Conservation (phyloP, 2,329 filamentous ascomycete species). For the Endocalyx cinctus region DNA sequence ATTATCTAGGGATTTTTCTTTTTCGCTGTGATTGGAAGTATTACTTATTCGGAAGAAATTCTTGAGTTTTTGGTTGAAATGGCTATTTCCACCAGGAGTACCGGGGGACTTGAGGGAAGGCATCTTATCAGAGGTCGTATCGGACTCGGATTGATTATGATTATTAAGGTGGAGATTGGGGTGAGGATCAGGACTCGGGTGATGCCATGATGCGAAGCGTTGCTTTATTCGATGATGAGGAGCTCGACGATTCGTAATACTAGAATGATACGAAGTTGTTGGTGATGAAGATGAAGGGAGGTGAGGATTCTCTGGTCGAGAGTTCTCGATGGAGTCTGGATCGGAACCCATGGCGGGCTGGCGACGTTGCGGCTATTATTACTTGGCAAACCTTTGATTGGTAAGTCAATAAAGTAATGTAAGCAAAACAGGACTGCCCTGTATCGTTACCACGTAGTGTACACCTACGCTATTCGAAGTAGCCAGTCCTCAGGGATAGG, state of each 20-base stretch:
- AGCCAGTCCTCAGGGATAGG: no score
- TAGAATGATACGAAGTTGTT: conserved; percentile 15
- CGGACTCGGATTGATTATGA: conserved; percentile 11
- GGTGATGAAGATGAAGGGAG: conserved; percentile 18
- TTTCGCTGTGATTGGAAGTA: conserved; percentile 33
- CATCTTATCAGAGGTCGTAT: conserved; percentile 32
- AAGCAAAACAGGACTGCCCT: no score
- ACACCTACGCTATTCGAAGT: no score
- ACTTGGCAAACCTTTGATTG: no score
- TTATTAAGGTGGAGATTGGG: neutral
- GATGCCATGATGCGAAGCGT: conserved; percentile 30
- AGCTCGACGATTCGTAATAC: conserved; percentile 18
- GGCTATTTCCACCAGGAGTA: conserved; percentile 46
- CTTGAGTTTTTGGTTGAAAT: conserved; percentile 64
- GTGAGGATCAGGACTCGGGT: conserved; percentile 18
- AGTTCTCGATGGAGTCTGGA: conserved; percentile 8
- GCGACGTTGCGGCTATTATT: conserved; percentile 15
- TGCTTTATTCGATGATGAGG: conserved; percentile 26
- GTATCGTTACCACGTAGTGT: no score
- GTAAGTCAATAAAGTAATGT: no score
- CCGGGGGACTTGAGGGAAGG: conserved; percentile 50
- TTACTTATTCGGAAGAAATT: conserved; percentile 68
- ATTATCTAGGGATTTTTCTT: conserved; percentile 27
- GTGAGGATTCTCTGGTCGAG: conserved; percentile 15
- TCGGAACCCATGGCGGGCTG: no score